Conservation (phyloP, 2,329 filamentous ascomycete species). For the Penicillium expansum region DNA sequence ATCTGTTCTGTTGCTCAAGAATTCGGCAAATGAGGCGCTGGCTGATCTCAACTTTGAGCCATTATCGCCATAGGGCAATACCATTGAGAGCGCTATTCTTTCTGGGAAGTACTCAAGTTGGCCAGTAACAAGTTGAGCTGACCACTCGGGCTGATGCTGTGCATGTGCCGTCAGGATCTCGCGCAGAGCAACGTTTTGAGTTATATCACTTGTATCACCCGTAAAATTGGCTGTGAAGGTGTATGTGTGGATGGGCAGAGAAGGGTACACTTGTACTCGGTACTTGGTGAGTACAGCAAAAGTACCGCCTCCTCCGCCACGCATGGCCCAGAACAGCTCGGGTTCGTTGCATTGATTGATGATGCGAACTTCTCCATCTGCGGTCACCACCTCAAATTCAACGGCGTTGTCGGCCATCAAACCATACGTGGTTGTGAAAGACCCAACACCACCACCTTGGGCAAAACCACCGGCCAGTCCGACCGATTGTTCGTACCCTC, state of each 20-base stretch:
- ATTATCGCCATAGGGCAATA: conserved; percentile 5
- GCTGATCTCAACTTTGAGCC: not conserved
- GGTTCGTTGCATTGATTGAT: conserved; percentile 44
- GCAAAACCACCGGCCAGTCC: conserved; percentile 50
- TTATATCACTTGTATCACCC: not conserved
- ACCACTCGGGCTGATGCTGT: conserved; percentile 5
- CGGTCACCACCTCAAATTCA: conserved; percentile 49
- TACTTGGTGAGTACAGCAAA: conserved; percentile 16
- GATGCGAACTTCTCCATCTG: conserved; percentile 46
- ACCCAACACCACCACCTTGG: conserved; percentile 55
- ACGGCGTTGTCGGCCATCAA: conserved; percentile 54
- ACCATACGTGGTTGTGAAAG: conserved; percentile 44
- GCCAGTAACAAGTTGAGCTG: conserved; percentile 4
- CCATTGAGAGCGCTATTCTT: not conserved
- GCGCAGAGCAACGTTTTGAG: conserved; percentile 1
- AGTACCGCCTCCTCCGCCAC: conserved; percentile 42
- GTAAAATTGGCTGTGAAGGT: conserved; percentile 6
- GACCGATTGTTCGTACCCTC: conserved; percentile 36
- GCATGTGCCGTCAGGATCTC: conserved; percentile 8
- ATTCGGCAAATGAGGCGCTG: conserved; percentile 1
- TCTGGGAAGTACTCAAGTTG: conserved; percentile 10
- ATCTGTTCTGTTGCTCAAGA: not conserved
- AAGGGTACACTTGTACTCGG: conserved; percentile 5
- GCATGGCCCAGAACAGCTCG: conserved; percentile 53
- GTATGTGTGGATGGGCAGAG: conserved; percentile 10